These are phyloP conservation scores for Didymella sp. DNA, from an alignment of 2,329 filamentous ascomycete genomes.

Conservation along the genomic window DNA sequence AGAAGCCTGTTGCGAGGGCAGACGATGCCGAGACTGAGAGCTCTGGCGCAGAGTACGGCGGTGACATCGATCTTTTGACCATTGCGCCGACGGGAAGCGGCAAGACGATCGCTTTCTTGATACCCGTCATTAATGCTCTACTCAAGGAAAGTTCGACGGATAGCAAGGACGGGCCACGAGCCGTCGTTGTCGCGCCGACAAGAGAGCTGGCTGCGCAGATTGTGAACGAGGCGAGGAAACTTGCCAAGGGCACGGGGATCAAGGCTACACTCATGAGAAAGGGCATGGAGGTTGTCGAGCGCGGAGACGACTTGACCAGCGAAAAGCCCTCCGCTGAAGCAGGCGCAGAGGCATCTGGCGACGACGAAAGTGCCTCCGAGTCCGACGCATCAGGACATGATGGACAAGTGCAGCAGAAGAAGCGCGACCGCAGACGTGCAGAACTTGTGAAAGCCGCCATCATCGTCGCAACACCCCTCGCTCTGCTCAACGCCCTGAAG, in stretches of 20 bases:
- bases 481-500: slow-evolving; percentile 75
- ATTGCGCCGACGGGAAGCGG: slow-evolving; percentile 95
- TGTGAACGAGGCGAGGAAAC: slow-evolving; percentile 77
- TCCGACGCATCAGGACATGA: slow-evolving; percentile 49
- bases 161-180: slow-evolving; percentile 40
- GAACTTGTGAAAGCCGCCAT: slow-evolving; percentile 76
- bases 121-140: slow-evolving; percentile 82
- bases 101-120: slow-evolving; percentile 92
- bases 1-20: neutral
- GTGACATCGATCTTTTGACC: slow-evolving; percentile 76
- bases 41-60: slow-evolving; percentile 31
- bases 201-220: slow-evolving; percentile 60
- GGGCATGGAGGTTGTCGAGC: slow-evolving; percentile 70
- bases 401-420: slow-evolving; percentile 39
- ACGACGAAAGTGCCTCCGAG: slow-evolving; percentile 46
- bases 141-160: slow-evolving; percentile 40
- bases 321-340: slow-evolving; percentile 42
- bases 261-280: slow-evolving; percentile 85
- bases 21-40: slow-evolving; percentile 50
- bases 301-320: slow-evolving; percentile 44
- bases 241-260: slow-evolving; percentile 77
- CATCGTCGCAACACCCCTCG: slow-evolving; percentile 78
- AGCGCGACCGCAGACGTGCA: slow-evolving; percentile 39
- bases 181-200: slow-evolving; percentile 58
- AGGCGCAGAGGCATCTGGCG: slow-evolving; percentile 45